These are phyloP conservation scores for Iris pallida DNA, from an alignment of 116 monocot genomes.

Conservation along the genomic window DNA sequence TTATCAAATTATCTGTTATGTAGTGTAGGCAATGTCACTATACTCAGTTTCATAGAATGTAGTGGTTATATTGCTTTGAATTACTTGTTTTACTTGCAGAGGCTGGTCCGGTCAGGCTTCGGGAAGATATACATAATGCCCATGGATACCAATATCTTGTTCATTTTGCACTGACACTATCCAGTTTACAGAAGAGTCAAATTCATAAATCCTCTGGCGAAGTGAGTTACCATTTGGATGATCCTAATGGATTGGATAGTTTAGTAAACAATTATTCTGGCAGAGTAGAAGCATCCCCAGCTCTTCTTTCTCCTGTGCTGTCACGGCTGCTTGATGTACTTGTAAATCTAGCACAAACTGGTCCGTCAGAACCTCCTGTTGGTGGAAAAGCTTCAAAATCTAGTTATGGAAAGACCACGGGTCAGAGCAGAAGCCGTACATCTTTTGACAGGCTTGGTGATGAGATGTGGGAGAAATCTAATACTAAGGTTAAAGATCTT, in stretches of 20 bases:
- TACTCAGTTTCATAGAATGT: not conserved
- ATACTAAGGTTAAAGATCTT: conserved; percentile 82
- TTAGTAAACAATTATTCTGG: conserved; percentile 11
- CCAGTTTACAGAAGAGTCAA: conserved; percentile 47
- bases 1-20: not conserved
- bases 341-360: conserved; percentile 89
- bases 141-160: conserved; percentile 99
- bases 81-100: conserved; percentile 41
- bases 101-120: conserved; percentile 67
- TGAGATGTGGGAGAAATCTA: conserved; percentile 64
- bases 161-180: conserved; percentile 91
- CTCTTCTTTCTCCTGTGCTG: conserved; percentile 68
- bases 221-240: conserved; percentile 19
- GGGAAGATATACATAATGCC: conserved; percentile 99
- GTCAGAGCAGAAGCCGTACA: conserved; percentile 61
- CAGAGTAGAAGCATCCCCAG: conserved; percentile 34
- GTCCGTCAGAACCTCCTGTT: conserved; percentile 48
- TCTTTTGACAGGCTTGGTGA: conserved; percentile 63
- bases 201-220: conserved; percentile 21
- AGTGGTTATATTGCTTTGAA: not conserved
- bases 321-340: conserved; percentile 94
- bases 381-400: conserved; percentile 44
- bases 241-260: conserved; percentile 8
- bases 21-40: not conserved
- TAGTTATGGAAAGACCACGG: conserved; percentile 32